Base-by-base conservation (phyloP, 202 grass and related monocot species). In the Saccharum hybrid region DNA sequence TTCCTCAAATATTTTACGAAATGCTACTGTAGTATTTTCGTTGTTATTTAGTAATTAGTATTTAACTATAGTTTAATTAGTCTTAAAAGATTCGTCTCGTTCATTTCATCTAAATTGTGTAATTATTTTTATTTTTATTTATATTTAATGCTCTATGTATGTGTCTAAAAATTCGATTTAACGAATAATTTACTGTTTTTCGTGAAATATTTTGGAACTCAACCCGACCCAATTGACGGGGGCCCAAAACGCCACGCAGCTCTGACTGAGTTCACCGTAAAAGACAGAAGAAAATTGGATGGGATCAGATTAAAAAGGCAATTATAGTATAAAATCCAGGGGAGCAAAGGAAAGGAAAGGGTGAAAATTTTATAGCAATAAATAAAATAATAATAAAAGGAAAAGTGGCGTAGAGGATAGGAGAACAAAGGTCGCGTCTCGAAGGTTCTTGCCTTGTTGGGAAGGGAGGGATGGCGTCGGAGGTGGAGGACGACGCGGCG, bases 391-490 rank as follows among this genome's bases (percentile, higher is more conserved):
- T 0, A 21, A 13, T 8, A 14, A 59, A 8, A 3, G 16, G 4
- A 7, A 75, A 71, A 8, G 87, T 80, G 9, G 40, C 40, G 40
- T 42, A 42, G 76, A 33, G 51, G 54, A 51, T 33, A 57, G 62
- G 37, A 52, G 81, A 18, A 19, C 6, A 16, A 19, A 39, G 62
- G 30, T 88, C 49, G 61, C 48, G 82, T 6, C 83, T 90, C 19
- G 59, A 86, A 86, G 83, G 11, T 82, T 86, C 83, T 71, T 45
- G 3, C 45, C 71, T 54, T 21, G 28, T 74, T 54, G 26, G 28
- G 71, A 16, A 74, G 34, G 64, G 74, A 52, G 71, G 64, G 74
- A 90, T 90, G 83, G 59, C 68, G 73, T 89, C 83, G 83, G 88
- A 83, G 74, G 62, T 83, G 68, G 74, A 86, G 67, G 83, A 86